Base-by-base conservation (phyloP, 139 green algal species). In the Zygnema cylindricum region DNA sequence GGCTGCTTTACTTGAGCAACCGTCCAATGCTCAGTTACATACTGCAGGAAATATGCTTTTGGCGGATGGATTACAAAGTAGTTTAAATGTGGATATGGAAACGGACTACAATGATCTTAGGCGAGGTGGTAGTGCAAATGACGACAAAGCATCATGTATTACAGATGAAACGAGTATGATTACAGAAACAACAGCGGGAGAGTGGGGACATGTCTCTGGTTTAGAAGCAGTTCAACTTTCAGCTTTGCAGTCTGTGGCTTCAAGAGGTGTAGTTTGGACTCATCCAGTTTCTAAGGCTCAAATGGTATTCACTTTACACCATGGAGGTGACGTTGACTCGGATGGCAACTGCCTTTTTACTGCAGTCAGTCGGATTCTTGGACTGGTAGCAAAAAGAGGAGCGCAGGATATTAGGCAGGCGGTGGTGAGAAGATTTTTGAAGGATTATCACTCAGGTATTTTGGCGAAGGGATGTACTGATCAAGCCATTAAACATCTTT, bases 301-400 rank as follows among this genome's bases (percentile, higher is more conserved):
- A 25, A 39, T 25, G 35, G 23, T 88, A 16, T 89, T 88, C 76
- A 88, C 75, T 42, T 55, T 89, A 49, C 84, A 89, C 43, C 77
- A 89, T 73, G 76, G 75, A 38, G 84, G 84, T 25, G 84, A 89
- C 25, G 84, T 89, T 30, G 84, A 82, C 21, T 76, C 84, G 25
- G 84, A 89, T 69, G 84, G 84, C 38, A 89, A 89, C 40, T 89
- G 84, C 54, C 40, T 89, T 23, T 89, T 89, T 77, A 88, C 84
- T 77, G 84, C 84, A 16, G n/a, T 86, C 23, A 23, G 76, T 21
- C 39, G 76, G n/a, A 40, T 41, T 25, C 23, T 89, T 16, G 36
- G n/a, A 42, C n/a, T 35, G 35, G 35, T 1, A 25, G 77, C 35
- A 7, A 63, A 63, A 63, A 16, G 55, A 41, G n/a, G 76, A 23